These are phyloP conservation scores for Wallacemonas collosoma DNA, from an alignment of 208 protist genomes.

Conservation along the genomic window DNA sequence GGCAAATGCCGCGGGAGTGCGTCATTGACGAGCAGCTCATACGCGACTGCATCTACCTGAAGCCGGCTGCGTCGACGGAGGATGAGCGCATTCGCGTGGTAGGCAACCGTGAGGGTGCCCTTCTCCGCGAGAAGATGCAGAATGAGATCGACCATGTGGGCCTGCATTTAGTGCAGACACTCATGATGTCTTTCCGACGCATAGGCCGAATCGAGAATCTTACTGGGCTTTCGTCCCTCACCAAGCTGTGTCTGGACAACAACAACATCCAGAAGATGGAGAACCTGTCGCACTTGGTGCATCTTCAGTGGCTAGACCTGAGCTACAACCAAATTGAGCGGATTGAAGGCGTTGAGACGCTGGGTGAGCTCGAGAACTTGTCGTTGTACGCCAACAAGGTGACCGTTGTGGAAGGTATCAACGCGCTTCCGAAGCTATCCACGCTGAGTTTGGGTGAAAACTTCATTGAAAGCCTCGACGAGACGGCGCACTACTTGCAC, in stretches of 20 bases:
- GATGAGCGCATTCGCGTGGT: constrained; percentile 78
- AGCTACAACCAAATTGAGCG: constrained; percentile 94
- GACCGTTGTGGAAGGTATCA: constrained; percentile 60
- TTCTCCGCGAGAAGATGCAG: constrained; percentile 51
- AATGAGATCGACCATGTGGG: constrained; percentile 57
- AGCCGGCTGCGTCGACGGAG: constrained; percentile 59
- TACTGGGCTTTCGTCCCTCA: constrained; percentile 76
- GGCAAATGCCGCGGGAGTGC: constrained; percentile 62
- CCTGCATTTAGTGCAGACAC: constrained; percentile 57
- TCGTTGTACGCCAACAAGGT: constrained; percentile 93
- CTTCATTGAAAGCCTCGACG: constrained; percentile 84
- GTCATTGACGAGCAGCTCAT: constrained; percentile 86
- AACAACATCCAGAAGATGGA: constrained; percentile 94
- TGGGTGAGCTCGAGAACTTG: constrained; percentile 88
- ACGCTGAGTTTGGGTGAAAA: constrained; percentile 95
- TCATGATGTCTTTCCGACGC: constrained; percentile 70
- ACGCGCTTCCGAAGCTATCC: constrained; percentile 69
- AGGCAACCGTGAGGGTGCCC: constrained; percentile 62
- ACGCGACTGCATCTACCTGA: constrained; percentile 71
- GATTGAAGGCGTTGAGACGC: constrained; percentile 85
- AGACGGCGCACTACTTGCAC: constrained; percentile 86
- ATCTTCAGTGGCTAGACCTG: constrained; percentile 88
- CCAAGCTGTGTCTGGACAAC: constrained; percentile 95
- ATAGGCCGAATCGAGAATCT: constrained; percentile 93
- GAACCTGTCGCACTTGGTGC: constrained; percentile 83